Conservation (phyloP, 331 rosid species). For the Saraca asoca region DNA sequence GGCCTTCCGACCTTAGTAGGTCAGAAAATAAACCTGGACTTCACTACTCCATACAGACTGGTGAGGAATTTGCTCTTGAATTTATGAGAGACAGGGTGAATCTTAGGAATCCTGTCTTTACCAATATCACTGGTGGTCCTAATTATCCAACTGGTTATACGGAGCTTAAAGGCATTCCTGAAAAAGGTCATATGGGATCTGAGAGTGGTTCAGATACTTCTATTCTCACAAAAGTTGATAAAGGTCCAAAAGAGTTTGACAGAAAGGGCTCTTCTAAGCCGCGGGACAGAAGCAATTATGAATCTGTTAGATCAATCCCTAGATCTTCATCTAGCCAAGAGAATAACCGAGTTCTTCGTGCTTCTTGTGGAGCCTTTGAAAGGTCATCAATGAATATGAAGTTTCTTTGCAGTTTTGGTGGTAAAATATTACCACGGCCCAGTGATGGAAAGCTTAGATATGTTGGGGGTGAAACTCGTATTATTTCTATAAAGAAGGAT, state of each 20-base stretch:
- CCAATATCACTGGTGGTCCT: constrained; percentile 65
- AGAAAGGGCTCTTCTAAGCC: constrained; percentile 50
- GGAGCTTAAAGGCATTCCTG: constrained; percentile 66
- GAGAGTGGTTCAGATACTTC: constrained; percentile 77
- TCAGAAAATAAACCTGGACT: constrained; percentile 69
- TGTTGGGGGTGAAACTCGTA: constrained; percentile 94
- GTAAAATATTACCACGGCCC: constrained; percentile 89
- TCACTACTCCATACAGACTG: constrained; percentile 91
- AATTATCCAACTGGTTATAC: constrained; percentile 52
- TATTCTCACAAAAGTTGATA: constrained; percentile 56
- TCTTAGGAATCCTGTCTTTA: constrained; percentile 57
- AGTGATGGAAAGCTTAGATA: constrained; percentile 89
- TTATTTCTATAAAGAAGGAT: constrained; percentile 71
- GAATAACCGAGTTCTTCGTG: constrained; percentile 40
- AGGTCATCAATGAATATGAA: constrained; percentile 62
- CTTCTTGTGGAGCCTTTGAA: constrained; percentile 61
- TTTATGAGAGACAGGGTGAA: constrained; percentile 87
- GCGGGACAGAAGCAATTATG: constrained; percentile 60
- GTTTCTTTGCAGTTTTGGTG: constrained; percentile 92
- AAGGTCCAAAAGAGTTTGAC: constrained; percentile 56
- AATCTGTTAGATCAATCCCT: constrained; percentile 59
- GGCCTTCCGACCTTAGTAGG: constrained; percentile 46
- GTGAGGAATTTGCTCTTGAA: constrained; percentile 94
- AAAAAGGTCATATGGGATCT: constrained; percentile 62
- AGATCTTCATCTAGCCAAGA: constrained; percentile 50